Conservation (phyloP, 75 land plant genomes). For the Chamaecyparis obtusa region DNA sequence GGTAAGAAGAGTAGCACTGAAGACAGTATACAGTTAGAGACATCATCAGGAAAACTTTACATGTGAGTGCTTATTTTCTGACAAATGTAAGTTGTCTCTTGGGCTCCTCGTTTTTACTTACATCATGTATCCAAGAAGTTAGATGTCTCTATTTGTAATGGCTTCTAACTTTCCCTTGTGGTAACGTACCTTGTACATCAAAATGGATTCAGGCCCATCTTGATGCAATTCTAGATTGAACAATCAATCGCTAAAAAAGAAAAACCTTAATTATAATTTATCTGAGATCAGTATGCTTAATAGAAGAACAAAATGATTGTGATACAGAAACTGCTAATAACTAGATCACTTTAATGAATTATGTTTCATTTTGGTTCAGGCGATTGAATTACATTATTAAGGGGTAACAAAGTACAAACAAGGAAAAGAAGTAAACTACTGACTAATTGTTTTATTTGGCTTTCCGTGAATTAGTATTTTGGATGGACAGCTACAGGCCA, state of each 20-base stretch:
- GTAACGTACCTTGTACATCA: not conserved
- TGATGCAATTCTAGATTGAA: not conserved
- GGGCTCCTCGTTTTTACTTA: not conserved
- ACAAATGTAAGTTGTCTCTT: not conserved
- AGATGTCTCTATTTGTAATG: not conserved
- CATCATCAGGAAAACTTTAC: conserved; percentile 23
- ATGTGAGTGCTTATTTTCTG: conserved; percentile 21
- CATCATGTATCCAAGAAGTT: not conserved
- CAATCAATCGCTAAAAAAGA: not conserved
- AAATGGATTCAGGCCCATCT: not conserved
- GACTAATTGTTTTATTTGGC: not conserved
- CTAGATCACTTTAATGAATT: not conserved
- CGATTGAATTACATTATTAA: not conserved
- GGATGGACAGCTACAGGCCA: conserved; percentile 12
- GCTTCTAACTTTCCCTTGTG: not conserved
- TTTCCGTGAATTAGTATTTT: conserved; percentile 12
- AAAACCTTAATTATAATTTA: too few relatives aligned
- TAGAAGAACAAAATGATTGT: not conserved
- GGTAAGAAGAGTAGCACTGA: conserved; percentile 32
- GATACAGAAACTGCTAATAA: not conserved
- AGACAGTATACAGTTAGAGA: conserved; percentile 15
- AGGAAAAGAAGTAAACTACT: not conserved
- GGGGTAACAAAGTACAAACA: not conserved
- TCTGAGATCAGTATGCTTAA: not conserved
- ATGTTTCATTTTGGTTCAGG: not conserved